Conservation (phyloP, 768 basidiomycete genomes). For the Kwoniella botswanensis region DNA sequence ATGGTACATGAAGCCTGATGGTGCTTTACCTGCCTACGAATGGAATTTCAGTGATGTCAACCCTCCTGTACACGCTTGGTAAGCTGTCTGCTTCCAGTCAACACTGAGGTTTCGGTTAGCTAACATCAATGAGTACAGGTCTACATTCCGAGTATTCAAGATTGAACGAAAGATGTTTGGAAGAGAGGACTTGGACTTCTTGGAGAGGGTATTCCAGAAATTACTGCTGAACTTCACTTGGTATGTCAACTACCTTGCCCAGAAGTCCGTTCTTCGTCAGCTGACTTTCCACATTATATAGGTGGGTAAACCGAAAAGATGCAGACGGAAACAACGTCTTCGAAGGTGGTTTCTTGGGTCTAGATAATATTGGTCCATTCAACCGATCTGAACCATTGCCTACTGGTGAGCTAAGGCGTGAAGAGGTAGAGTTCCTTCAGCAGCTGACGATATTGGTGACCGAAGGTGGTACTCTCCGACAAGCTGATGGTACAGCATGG, state of each 20-base stretch:
- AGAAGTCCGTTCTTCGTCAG: background rate
- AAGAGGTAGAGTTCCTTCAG: no score
- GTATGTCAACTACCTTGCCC: conserved; percentile 59
- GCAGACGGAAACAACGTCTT: conserved; percentile 93
- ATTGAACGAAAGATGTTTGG: conserved; percentile 96
- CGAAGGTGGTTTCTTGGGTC: conserved; percentile 95
- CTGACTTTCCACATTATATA: conserved; percentile 46
- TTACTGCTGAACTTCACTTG: conserved; percentile 95
- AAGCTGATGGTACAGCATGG: conserved; percentile 99
- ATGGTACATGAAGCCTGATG: conserved; percentile 98
- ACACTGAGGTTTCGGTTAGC: background rate
- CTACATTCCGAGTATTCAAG: conserved; percentile 96
- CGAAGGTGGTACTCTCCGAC: conserved; percentile 80
- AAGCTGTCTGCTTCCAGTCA: conserved; percentile 28
- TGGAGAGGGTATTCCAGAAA: conserved; percentile 99
- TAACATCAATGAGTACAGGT: conserved; percentile 10
- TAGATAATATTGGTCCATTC: conserved; percentile 98
- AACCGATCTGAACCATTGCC: conserved; percentile 97
- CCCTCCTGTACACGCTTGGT: conserved; percentile 98
- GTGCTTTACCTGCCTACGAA: conserved; percentile 97
- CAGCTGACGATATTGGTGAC: no score
- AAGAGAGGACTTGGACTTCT: conserved; percentile 83
- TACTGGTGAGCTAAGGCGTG: conserved; percentile 59
- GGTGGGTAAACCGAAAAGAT: conserved; percentile 99
- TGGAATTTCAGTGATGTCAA: conserved; percentile 99